phyloP scores from a whole-genome alignment of 2,329 filamentous ascomycete genomes.

The Thielaviopsis euricoi region DNA sequence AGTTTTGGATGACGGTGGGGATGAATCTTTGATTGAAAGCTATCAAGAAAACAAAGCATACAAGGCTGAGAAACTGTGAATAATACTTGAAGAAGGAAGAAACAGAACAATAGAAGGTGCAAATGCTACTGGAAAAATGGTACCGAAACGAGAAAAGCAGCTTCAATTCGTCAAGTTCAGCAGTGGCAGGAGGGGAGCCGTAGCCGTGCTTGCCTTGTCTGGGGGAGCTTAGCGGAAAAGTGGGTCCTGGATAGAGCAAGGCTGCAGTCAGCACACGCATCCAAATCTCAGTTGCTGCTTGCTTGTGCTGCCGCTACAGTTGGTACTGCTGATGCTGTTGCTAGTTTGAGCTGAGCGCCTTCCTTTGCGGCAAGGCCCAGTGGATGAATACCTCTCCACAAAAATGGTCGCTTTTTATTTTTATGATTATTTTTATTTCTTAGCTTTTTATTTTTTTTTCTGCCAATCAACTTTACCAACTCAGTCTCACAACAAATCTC shows the following conservation, averaged over 20 bases:
- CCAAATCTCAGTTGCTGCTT: neutral
- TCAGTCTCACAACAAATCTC: neutral
- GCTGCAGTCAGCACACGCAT: slow-evolving; percentile 12
- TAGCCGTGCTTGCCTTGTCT: slow-evolving; percentile 3
- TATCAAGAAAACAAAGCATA: neutral
- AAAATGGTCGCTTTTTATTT: neutral
- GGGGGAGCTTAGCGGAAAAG: slow-evolving; percentile 4
- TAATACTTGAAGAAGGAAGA: neutral
- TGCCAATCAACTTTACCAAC: neutral
- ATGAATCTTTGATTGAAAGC: neutral
- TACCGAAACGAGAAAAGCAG: neutral
- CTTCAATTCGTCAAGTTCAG: neutral
- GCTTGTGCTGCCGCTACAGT: too few species aligned
- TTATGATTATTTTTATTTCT: neutral
- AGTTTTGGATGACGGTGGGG: neutral
- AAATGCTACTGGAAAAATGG: neutral
- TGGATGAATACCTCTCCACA: neutral
- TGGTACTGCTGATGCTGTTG: too few species aligned
- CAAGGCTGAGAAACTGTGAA: neutral
- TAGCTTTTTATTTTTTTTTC: neutral
- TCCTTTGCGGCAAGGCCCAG: neutral
- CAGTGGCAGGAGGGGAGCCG: slow-evolving; percentile 6
- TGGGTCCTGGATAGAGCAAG: slow-evolving; percentile 8
- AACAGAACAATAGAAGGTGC: neutral
- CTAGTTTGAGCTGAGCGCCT: neutral